Conservation (phyloP, 805 yeast genomes). For the Brettanomyces anomalus region DNA sequence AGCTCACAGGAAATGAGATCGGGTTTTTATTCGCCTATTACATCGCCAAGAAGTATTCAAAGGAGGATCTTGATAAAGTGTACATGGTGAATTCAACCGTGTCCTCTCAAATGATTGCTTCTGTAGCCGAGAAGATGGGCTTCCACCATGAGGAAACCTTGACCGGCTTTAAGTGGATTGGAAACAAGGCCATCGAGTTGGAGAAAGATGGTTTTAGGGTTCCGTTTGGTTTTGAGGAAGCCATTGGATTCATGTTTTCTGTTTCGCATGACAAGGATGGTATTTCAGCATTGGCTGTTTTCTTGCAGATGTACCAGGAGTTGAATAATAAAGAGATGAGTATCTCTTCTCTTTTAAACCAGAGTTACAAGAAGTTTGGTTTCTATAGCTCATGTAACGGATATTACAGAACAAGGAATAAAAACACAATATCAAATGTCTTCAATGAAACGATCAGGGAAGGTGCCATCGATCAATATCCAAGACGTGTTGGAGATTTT, state of each 20-base stretch:
- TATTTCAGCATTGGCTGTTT: slow-evolving; percentile 66
- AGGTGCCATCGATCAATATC: slow-evolving; percentile 21
- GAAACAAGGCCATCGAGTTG: slow-evolving; percentile 73
- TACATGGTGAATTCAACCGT: slow-evolving; percentile 83
- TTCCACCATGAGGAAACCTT: slow-evolving; percentile 71
- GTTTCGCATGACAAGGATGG: slow-evolving; percentile 91
- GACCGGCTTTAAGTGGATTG: slow-evolving; percentile 98
- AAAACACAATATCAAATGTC: slow-evolving; percentile 40
- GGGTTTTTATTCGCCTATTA: slow-evolving; percentile 78
- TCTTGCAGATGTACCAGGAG: slow-evolving; percentile 54
- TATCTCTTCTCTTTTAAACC: slow-evolving; percentile 42
- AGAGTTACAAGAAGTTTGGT: slow-evolving; percentile 61
- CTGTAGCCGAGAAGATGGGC: slow-evolving; percentile 56
- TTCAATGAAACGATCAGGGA: slow-evolving; percentile 33
- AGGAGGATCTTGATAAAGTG: slow-evolving; percentile 22
- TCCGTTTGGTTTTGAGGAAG: slow-evolving; percentile 92
- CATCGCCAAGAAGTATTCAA: slow-evolving; percentile 27
- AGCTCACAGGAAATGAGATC: slow-evolving; percentile 84
- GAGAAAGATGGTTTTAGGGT: slow-evolving; percentile 56
- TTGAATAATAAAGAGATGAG: slow-evolving; percentile 36
- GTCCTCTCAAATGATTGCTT: slow-evolving; percentile 69
- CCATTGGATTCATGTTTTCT: slow-evolving; percentile 88
- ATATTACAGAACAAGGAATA: slow-evolving; percentile 60
- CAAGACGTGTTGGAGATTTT: slow-evolving; percentile 48
- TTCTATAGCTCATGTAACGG: slow-evolving; percentile 81